These are phyloP conservation scores for Plantago major DNA, from an alignment of 257 asterid species.

Conservation along the genomic window DNA sequence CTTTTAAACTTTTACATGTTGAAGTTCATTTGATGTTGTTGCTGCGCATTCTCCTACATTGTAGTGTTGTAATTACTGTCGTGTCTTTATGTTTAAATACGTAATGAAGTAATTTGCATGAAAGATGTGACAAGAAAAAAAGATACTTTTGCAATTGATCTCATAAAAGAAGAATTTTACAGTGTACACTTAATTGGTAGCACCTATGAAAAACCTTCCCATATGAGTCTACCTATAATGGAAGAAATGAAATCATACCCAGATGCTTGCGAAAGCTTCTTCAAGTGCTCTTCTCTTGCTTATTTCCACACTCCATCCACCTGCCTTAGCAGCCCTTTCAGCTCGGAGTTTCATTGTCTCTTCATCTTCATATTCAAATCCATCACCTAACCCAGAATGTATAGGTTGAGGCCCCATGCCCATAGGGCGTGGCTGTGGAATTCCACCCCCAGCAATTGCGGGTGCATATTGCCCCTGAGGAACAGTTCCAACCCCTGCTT, in stretches of 20 bases:
- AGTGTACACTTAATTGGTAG: too few species aligned
- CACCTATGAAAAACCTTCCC: too few species aligned
- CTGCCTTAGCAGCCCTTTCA: slow-evolving; percentile 79
- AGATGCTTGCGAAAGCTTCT: slow-evolving; percentile 92
- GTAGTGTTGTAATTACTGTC: too few species aligned
- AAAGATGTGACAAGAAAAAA: too few species aligned
- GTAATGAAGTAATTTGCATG: too few species aligned
- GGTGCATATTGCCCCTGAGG: slow-evolving; percentile 86
- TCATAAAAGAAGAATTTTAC: too few species aligned
- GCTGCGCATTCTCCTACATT: too few species aligned
- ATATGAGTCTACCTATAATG: too few species aligned
- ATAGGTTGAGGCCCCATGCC: slow-evolving; percentile 26
- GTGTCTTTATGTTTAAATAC: too few species aligned
- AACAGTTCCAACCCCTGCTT: slow-evolving; percentile 51
- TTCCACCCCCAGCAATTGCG: slow-evolving; percentile 60
- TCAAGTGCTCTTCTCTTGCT: slow-evolving; percentile 87
- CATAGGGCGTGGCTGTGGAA: slow-evolving; percentile 79
- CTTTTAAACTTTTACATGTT: too few species aligned
- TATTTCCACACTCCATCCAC: slow-evolving; percentile 84
- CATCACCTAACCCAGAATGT: slow-evolving; percentile 51
- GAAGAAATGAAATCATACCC: slow-evolving; percentile 39
- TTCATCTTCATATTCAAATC: slow-evolving; percentile 69
- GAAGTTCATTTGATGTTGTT: too few species aligned
- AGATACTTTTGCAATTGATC: too few species aligned
- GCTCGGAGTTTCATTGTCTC: slow-evolving; percentile 67